Percentiles rank a stretch among this genome's conserved stretches.
These are phyloP conservation scores for Sisymbrium altissimum DNA, from an alignment of 345 rosid genomes.

Conservation along the genomic window DNA sequence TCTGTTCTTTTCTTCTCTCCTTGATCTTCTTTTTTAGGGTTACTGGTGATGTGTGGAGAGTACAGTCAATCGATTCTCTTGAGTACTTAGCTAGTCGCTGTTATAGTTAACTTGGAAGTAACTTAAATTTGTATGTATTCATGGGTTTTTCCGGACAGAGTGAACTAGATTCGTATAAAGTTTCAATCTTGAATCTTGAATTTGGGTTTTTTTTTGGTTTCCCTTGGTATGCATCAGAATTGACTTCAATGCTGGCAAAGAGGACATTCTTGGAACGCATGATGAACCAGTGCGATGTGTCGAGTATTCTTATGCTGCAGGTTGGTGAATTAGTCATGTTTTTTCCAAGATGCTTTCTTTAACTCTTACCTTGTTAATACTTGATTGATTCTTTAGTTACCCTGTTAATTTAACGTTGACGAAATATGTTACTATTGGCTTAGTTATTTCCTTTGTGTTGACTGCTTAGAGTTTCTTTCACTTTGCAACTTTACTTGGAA, in stretches of 20 bases:
- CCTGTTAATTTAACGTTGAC: not conserved
- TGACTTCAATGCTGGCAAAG: constrained; percentile 75
- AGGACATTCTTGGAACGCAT: constrained; percentile 80
- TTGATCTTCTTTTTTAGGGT: not conserved
- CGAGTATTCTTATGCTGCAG: constrained; percentile 94
- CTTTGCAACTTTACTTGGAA: not conserved
- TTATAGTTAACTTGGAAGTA: too few species aligned
- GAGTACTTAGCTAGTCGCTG: not conserved
- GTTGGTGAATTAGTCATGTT: constrained; percentile 36
- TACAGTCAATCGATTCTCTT: not conserved
- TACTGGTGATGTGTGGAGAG: not conserved
- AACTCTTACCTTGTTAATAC: not conserved
- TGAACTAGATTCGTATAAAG: not conserved
- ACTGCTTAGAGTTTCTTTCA: not conserved
- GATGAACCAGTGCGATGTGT: constrained; percentile 89
- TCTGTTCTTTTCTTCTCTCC: constrained; percentile 8
- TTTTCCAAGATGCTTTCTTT: not conserved
- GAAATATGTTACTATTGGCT: not conserved
- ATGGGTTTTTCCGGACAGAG: not conserved
- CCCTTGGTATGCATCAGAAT: constrained; percentile 52
- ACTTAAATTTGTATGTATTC: too few species aligned
- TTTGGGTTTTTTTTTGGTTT: not conserved
- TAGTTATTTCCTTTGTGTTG: not conserved
- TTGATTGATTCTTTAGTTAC: not conserved
- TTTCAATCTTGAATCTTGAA: not conserved